A percentile compares a stretch with the other conserved stretches of the same genome.
Conservation (phyloP, 345 rosid species). For the Aquilaria sinensis region DNA sequence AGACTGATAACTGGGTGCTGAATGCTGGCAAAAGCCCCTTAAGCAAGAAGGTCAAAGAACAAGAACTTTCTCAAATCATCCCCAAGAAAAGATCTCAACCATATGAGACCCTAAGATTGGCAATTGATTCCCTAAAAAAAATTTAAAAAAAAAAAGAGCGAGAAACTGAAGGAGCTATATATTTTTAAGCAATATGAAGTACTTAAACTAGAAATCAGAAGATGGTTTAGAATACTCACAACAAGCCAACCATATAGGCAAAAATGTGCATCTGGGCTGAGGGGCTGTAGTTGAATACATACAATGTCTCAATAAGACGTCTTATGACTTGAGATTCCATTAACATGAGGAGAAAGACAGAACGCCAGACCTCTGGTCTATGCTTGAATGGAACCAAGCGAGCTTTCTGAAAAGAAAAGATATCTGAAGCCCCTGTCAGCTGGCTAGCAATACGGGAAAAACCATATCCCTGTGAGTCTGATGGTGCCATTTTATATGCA, state of each 20-base stretch:
- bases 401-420: conserved; percentile 36
- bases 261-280: conserved; percentile 58
- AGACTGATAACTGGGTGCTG: too few relatives aligned
- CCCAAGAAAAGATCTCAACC: background rate
- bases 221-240: conserved; percentile 39
- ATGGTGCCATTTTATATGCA: conserved; percentile 37
- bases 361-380: conserved; percentile 39
- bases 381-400: conserved; percentile 30
- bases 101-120: background rate
- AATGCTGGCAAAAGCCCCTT: too few relatives aligned
- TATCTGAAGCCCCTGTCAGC: conserved; percentile 45
- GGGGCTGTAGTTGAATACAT: conserved; percentile 56
- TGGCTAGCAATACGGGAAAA: conserved; percentile 32
- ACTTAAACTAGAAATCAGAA: too few relatives aligned
- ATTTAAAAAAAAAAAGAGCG: background rate
- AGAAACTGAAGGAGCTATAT: too few relatives aligned
- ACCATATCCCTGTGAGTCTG: conserved; percentile 31
- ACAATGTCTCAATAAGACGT: conserved; percentile 56
- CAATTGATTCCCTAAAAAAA: background rate
- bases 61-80: background rate
- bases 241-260: conserved; percentile 49
- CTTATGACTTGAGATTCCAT: conserved; percentile 68
- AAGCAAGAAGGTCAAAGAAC: too few relatives aligned
- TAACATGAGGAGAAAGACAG: conserved; percentile 53
- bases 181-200: too few relatives aligned